Conservation (phyloP, 1,139 yeast species). For the Hemisphaericaspora subhashii region DNA sequence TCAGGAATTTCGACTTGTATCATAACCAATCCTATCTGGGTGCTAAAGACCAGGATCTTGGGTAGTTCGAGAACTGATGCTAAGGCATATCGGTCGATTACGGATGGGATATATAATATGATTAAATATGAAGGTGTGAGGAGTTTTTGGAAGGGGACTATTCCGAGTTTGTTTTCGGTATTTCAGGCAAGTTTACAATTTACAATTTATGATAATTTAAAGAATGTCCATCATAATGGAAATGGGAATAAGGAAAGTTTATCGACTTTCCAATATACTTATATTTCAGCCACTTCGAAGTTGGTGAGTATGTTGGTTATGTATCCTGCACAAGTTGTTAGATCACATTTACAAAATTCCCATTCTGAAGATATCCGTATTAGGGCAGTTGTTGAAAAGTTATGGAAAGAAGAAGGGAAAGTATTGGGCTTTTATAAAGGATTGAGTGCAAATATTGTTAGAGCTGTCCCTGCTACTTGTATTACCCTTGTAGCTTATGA, state of each 20-base stretch:
- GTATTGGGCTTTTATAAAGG: conserved; percentile 76
- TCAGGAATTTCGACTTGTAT: conserved; percentile 80
- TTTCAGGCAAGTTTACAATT: conserved; percentile 89
- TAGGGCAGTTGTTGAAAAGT: conserved; percentile 20
- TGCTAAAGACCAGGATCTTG: conserved; percentile 81
- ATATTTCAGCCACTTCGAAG: conserved; percentile 70
- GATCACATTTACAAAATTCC: conserved; percentile 70
- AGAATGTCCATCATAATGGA: conserved; percentile 21
- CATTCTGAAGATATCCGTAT: conserved; percentile 18
- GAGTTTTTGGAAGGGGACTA: conserved; percentile 80
- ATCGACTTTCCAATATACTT: conserved; percentile 55
- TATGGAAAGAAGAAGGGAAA: conserved; percentile 46
- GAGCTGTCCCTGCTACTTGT: conserved; percentile 77
- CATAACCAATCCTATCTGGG: conserved; percentile 91
- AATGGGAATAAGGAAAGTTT: conserved; percentile 23
- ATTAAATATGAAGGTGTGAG: conserved; percentile 59
- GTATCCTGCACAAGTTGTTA: conserved; percentile 84
- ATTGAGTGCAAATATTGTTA: conserved; percentile 52
- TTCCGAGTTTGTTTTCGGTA: conserved; percentile 81
- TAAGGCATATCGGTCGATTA: conserved; percentile 57
- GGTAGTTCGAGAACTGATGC: conserved; percentile 50
- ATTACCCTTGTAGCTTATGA: conserved; percentile 70
- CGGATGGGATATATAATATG: conserved; percentile 57
- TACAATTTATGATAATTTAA: conserved; percentile 77
- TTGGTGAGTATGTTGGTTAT: conserved; percentile 63